Percentiles rank a stretch among this genome's conserved stretches.
Evolutionary conservation across 257 asterid species (phyloP).

Genomic region (Fraxinus anomala): DNA sequence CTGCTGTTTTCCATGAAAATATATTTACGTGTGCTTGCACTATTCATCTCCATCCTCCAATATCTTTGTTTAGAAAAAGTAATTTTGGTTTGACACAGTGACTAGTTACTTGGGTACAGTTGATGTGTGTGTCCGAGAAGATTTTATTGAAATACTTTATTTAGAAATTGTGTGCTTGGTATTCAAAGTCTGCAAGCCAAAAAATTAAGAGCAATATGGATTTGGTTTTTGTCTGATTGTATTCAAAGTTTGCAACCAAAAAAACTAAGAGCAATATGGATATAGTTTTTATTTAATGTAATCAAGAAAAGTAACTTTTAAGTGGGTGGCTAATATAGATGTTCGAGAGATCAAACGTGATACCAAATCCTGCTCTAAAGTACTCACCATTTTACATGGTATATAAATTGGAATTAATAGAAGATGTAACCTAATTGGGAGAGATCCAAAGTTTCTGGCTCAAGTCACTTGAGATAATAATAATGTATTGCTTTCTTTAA

Average conservation of each 20-base stretch:
- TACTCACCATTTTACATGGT: not conserved
- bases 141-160: not conserved
- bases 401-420: slow-evolving; percentile 6
- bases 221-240: too few relatives aligned
- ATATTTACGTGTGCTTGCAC: slow-evolving; percentile 6
- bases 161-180: too few relatives aligned
- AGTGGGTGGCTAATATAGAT: not conserved
- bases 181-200: too few relatives aligned
- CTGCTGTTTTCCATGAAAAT: slow-evolving; percentile 19
- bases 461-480: slow-evolving; percentile 15
- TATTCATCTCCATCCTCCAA: not conserved
- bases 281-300: too few relatives aligned
- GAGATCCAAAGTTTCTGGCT: slow-evolving; percentile 13
- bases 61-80: not conserved
- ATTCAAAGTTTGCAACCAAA: too few relatives aligned
- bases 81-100: not conserved
- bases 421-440: slow-evolving; percentile 9
- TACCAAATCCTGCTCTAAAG: not conserved
- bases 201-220: not conserved
- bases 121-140: not conserved
- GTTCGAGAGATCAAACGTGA: not conserved
- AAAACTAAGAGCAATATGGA: not conserved
- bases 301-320: not conserved
- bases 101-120: not conserved
- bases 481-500: slow-evolving; percentile 25